These are phyloP conservation scores for Botrytis elliptica DNA, from an alignment of 2,329 filamentous ascomycete genomes.

Conservation along the genomic window DNA sequence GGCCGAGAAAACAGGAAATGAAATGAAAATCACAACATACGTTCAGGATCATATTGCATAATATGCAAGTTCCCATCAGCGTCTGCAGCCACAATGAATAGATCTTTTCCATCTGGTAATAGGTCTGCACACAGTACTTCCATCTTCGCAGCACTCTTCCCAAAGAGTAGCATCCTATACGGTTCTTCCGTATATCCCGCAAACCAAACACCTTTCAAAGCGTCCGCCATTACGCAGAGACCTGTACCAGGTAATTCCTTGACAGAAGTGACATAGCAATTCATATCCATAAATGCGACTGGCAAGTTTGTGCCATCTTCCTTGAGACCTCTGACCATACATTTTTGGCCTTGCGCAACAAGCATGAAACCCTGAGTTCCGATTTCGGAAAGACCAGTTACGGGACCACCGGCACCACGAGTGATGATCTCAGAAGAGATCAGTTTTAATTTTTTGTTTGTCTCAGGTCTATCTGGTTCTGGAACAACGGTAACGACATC, in stretches of 20 bases:
- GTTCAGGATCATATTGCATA: conserved; percentile 91
- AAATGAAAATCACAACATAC: conserved; percentile 51
- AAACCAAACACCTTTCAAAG: conserved; percentile 93
- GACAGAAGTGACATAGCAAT: conserved; percentile 83
- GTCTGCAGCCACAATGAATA: conserved; percentile 82
- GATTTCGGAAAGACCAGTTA: conserved; percentile 81
- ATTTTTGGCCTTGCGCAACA: conserved; percentile 92
- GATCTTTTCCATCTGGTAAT: conserved; percentile 76
- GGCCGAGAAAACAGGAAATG: conserved; percentile 9
- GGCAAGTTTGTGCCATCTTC: conserved; percentile 91
- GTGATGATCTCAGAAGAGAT: conserved; percentile 85
- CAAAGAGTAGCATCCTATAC: conserved; percentile 90
- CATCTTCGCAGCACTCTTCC: conserved; percentile 76
- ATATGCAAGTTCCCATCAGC: conserved; percentile 84
- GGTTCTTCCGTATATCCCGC: conserved; percentile 95
- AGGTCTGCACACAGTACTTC: conserved; percentile 84
- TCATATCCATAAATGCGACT: conserved; percentile 97
- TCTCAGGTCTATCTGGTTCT: conserved; percentile 80
- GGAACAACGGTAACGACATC: conserved; percentile 91
- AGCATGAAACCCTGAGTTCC: conserved; percentile 86
- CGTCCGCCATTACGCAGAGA: conserved; percentile 83
- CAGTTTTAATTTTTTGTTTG: conserved; percentile 79
- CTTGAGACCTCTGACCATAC: conserved; percentile 93
- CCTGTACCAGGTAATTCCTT: conserved; percentile 82
- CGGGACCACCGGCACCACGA: conserved; percentile 87